Conservation (phyloP, 2,329 filamentous ascomycete species). For the Hirsutella minnesotensis region DNA sequence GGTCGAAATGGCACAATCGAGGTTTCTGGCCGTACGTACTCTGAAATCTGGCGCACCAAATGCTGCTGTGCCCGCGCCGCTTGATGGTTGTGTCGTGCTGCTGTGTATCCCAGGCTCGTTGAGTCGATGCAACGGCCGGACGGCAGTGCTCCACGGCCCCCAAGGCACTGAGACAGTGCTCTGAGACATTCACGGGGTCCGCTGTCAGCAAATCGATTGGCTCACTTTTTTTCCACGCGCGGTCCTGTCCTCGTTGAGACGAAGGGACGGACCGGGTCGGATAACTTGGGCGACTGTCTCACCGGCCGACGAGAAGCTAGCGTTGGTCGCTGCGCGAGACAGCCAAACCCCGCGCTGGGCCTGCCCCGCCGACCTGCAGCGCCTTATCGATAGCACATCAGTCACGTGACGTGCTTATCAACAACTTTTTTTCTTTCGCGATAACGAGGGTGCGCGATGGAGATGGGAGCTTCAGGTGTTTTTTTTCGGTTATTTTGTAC, state of each 20-base stretch:
- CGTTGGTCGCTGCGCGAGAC: neutral
- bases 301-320: neutral
- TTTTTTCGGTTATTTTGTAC: neutral
- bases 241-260: too few relatives aligned
- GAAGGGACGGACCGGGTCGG: too few relatives aligned
- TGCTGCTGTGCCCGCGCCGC: too few relatives aligned
- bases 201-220: neutral
- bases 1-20: too few relatives aligned
- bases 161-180: neutral
- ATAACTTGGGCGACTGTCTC: too few relatives aligned
- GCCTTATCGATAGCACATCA: slow-evolving; percentile 13
- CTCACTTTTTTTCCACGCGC: neutral
- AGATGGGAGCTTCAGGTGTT: neutral
- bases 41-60: too few relatives aligned
- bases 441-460: slow-evolving; percentile 1
- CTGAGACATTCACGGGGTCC: neutral
- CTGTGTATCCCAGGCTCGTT: neutral
- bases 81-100: neutral
- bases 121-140: slow-evolving; percentile 1
- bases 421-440: slow-evolving; percentile 15
- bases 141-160: neutral
- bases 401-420: slow-evolving; percentile 15
- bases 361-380: neutral
- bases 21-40: too few relatives aligned
- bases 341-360: neutral